phyloP scores from a whole-genome alignment of 495 filamentous ascomycete genomes.

The Penicillium egyptiacum region DNA sequence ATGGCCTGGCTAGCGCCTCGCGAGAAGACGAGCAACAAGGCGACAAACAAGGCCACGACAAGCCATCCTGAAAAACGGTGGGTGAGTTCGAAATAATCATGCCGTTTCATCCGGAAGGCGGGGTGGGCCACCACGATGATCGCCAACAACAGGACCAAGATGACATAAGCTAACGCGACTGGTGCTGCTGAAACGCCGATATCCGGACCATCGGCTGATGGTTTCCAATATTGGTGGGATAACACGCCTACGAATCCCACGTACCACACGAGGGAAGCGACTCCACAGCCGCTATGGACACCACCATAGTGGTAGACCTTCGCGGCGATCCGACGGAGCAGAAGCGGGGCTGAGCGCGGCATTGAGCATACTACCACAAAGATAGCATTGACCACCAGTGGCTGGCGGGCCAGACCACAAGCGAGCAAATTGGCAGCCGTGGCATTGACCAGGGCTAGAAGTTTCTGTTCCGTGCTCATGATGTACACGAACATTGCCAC shows the following conservation, averaged over 20 bases:
- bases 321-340: constrained; percentile 62
- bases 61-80: constrained; percentile 58
- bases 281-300: constrained; percentile 69
- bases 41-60: constrained; percentile 49
- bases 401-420: constrained; percentile 67
- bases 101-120: constrained; percentile 43
- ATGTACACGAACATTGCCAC: constrained; percentile 49
- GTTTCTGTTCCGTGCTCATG: constrained; percentile 34
- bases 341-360: constrained; percentile 60
- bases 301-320: constrained; percentile 80
- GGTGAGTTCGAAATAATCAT: constrained; percentile 58
- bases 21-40: constrained; percentile 38
- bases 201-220: constrained; percentile 15
- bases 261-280: constrained; percentile 71
- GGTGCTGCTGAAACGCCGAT: constrained; percentile 32
- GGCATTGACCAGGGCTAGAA: constrained; percentile 48
- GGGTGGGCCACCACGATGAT: constrained; percentile 49
- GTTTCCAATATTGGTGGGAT: constrained; percentile 45
- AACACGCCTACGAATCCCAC: constrained; percentile 54
- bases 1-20: constrained; percentile 33
- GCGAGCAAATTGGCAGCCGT: constrained; percentile 52
- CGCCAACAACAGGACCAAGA: constrained; percentile 40
- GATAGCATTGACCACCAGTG: constrained; percentile 71
- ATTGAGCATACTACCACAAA: constrained; percentile 60
- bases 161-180: constrained; percentile 40